phyloP scores from a whole-genome alignment of 1,284 basidiomycete genomes.

The Apiotrichum brassicae region DNA sequence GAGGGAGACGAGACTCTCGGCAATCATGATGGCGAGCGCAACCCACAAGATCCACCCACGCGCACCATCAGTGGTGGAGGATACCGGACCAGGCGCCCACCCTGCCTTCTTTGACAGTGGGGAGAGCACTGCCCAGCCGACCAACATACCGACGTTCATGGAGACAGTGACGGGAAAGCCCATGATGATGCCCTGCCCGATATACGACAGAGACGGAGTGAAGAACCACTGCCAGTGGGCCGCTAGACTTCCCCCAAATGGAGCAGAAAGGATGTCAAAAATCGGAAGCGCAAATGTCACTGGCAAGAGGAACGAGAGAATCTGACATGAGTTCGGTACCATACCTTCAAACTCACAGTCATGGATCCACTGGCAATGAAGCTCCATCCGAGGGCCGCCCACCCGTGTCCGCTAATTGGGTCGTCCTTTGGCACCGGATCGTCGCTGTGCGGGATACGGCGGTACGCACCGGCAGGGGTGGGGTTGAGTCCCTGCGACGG shows the following conservation, averaged over 20 bases:
- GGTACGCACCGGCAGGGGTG: slow-evolving; percentile 19
- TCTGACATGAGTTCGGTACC: slow-evolving; percentile 30
- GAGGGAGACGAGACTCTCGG: slow-evolving; percentile 80
- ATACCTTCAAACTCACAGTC: slow-evolving; percentile 57
- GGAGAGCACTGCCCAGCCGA: slow-evolving; percentile 87
- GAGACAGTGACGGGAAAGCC: slow-evolving; percentile 87
- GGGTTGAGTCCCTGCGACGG: slow-evolving; percentile 20
- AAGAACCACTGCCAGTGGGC: slow-evolving; percentile 91
- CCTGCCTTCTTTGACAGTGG: slow-evolving; percentile 72
- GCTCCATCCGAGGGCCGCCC: slow-evolving; percentile 66
- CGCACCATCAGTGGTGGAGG: slow-evolving; percentile 73
- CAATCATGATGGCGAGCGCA: slow-evolving; percentile 85
- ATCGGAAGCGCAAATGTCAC: slow-evolving; percentile 84
- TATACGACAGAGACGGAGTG: slow-evolving; percentile 82
- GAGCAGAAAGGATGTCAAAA: slow-evolving; percentile 58
- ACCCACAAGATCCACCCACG: slow-evolving; percentile 94
- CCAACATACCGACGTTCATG: slow-evolving; percentile 93
- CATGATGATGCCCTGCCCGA: slow-evolving; percentile 97
- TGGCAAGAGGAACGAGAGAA: slow-evolving; percentile 71
- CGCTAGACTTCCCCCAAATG: slow-evolving; percentile 59
- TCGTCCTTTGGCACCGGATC: slow-evolving; percentile 22
- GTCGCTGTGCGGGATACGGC: slow-evolving; percentile 18
- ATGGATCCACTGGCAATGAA: slow-evolving; percentile 64
- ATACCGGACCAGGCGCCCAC: slow-evolving; percentile 86
- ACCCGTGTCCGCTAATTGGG: slow-evolving; percentile 57